These are phyloP conservation scores for Brettanomyces nanus DNA, from an alignment of 805 yeast species.

Conservation along the genomic window DNA sequence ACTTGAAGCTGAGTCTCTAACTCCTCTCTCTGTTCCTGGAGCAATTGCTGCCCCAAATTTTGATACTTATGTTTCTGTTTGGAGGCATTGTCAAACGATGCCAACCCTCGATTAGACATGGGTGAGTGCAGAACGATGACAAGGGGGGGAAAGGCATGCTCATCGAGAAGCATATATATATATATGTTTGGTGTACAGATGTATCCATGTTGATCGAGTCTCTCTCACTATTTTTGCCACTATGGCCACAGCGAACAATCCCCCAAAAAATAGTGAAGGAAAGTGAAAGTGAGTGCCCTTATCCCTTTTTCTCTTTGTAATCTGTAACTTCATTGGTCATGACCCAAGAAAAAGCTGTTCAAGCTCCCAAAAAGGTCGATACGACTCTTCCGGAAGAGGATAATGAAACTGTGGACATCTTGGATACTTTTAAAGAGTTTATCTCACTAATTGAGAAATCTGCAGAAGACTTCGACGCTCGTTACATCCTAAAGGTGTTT, in stretches of 20 bases:
- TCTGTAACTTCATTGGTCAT: too few species aligned
- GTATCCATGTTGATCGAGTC: not conserved
- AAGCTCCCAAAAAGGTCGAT: too few species aligned
- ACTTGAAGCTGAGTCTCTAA: constrained; percentile 64
- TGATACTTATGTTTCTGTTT: constrained; percentile 31
- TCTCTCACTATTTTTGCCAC: too few species aligned
- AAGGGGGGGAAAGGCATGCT: too few species aligned
- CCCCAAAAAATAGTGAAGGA: too few species aligned
- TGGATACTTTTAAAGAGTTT: constrained; percentile 8
- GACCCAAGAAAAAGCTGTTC: too few species aligned
- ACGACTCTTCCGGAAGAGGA: constrained; percentile 1
- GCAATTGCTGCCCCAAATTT: constrained; percentile 41
- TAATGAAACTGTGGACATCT: not conserved
- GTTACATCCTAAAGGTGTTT: constrained; percentile 78
- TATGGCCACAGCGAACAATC: too few species aligned
- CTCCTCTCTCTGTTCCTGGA: constrained; percentile 49
- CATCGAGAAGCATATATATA: not conserved
- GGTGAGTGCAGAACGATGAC: too few species aligned
- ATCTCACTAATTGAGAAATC: constrained; percentile 26
- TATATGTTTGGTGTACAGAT: not conserved
- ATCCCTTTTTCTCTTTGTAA: too few species aligned
- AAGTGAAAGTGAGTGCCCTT: too few species aligned
- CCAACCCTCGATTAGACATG: constrained; percentile 20
- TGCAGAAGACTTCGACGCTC: constrained; percentile 61
- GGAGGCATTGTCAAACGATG: constrained; percentile 20